Evolutionary conservation across 176 grass and related monocot species (phyloP).

Genomic region (Miscanthus lutarioriparius): DNA sequence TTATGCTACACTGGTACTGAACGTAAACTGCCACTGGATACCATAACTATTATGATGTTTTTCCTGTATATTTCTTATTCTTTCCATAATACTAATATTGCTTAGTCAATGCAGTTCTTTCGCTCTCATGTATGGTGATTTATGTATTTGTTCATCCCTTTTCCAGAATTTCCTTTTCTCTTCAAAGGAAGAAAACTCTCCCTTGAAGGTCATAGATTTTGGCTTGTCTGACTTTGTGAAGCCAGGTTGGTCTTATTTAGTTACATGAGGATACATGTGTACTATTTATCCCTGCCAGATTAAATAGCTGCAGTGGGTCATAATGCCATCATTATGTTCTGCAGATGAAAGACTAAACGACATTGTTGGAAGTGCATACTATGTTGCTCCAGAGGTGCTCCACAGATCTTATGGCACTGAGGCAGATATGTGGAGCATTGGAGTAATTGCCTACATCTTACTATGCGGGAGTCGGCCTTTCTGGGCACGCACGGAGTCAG

Average conservation of each 20-base stretch:
- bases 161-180: slow-evolving; percentile 96
- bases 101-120: slow-evolving; percentile 7
- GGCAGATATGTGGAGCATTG: slow-evolving; percentile 99
- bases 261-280: slow-evolving; percentile 15
- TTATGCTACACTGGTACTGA: slow-evolving; percentile 11
- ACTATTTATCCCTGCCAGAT: slow-evolving; percentile 26
- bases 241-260: slow-evolving; percentile 67
- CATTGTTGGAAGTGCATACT: slow-evolving; percentile 98
- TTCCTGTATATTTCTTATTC: slow-evolving; percentile 17
- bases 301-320: slow-evolving; percentile 28
- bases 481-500: slow-evolving; percentile 95
- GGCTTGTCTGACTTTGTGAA: slow-evolving; percentile 98
- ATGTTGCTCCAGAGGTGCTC: slow-evolving; percentile 98
- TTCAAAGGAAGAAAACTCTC: slow-evolving; percentile 72
- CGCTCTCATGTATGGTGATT: not conserved
- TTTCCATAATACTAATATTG: not conserved
- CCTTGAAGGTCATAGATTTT: slow-evolving; percentile 99
- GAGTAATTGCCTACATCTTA: slow-evolving; percentile 99
- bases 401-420: slow-evolving; percentile 91
- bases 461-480: slow-evolving; percentile 95
- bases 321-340: slow-evolving; percentile 20
- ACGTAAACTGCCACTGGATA: not conserved
- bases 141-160: slow-evolving; percentile 30
- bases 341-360: slow-evolving; percentile 98
- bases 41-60: slow-evolving; percentile 15